Conservation (phyloP, 345 rosid genomes). For the Corymbia maculata region DNA sequence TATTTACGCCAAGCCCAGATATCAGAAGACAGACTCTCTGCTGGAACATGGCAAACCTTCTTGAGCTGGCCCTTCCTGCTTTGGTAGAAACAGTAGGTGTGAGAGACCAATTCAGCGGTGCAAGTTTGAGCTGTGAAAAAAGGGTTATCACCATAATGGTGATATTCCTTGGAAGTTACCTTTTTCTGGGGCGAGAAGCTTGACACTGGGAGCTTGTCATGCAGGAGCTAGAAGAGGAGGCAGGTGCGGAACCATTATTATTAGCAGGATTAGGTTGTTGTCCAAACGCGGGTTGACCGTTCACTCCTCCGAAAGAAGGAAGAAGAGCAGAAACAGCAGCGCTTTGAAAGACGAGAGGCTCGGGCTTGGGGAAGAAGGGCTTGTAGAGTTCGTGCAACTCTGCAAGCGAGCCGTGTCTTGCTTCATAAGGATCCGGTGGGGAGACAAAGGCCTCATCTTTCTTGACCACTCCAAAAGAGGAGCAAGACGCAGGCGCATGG, state of each 20-base stretch:
- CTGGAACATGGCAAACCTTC: constrained; percentile 87
- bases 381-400: constrained; percentile 70
- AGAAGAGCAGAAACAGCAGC: constrained; percentile 31
- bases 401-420: constrained; percentile 6
- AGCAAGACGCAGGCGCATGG: background rate
- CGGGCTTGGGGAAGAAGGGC: constrained; percentile 48
- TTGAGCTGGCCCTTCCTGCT: constrained; percentile 82
- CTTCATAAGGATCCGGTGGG: constrained; percentile 4
- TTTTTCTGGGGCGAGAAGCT: constrained; percentile 73
- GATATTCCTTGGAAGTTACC: constrained; percentile 23
- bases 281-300: background rate
- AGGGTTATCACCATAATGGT: background rate
- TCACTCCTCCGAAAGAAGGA: constrained; percentile 14
- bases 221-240: constrained; percentile 3
- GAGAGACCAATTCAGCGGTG: background rate
- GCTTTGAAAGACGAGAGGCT: constrained; percentile 4
- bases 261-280: constrained; percentile 11
- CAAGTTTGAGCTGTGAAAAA: background rate
- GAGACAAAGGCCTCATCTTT: background rate
- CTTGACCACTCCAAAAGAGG: constrained; percentile 7
- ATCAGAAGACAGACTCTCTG: constrained; percentile 78
- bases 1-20: constrained; percentile 99
- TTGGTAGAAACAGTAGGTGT: background rate
- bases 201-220: constrained; percentile 33
- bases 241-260: constrained; percentile 4